Conservation (phyloP, 2,329 filamentous ascomycete genomes). For the Colletotrichum cordylinicola region DNA sequence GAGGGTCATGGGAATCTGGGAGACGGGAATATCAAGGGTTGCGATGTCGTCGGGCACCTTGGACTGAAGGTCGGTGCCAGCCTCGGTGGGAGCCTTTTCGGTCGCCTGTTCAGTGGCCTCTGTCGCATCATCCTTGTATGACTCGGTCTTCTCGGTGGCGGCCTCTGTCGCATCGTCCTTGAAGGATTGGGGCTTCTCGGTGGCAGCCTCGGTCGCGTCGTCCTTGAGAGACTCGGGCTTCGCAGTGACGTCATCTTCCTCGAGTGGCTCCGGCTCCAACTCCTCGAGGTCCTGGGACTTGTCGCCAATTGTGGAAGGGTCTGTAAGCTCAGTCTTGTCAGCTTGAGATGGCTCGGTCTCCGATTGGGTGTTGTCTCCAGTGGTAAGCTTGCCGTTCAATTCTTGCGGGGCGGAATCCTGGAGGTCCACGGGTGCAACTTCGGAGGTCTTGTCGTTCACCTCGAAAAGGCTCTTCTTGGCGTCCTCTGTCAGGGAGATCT, state of each 20-base stretch:
- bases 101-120: background rate
- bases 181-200: constrained; percentile 7
- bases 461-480: constrained; percentile 24
- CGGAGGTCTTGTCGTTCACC: constrained; percentile 19
- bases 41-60: constrained; percentile 2
- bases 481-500: constrained; percentile 10
- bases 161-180: constrained; percentile 16
- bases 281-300: constrained; percentile 14
- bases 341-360: constrained; percentile 20
- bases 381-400: constrained; percentile 13
- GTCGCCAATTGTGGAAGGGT: constrained; percentile 7
- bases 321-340: constrained; percentile 20
- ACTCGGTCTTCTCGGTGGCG: constrained; percentile 18
- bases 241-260: constrained; percentile 3
- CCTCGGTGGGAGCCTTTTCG: background rate
- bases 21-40: constrained; percentile 10
- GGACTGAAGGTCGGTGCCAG: background rate
- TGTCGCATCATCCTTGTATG: background rate
- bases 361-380: constrained; percentile 20
- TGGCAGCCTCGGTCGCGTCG: background rate
- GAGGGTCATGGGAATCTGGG: constrained; percentile 4
- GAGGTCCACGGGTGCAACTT: constrained; percentile 21
- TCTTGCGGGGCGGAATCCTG: constrained; percentile 11
- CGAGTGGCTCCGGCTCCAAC: constrained; percentile 14
- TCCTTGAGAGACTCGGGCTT: constrained; percentile 1